Percentiles rank a stretch among this genome's conserved stretches.
Conservation (phyloP, 345 rosid genomes). For the Combretum micranthum region DNA sequence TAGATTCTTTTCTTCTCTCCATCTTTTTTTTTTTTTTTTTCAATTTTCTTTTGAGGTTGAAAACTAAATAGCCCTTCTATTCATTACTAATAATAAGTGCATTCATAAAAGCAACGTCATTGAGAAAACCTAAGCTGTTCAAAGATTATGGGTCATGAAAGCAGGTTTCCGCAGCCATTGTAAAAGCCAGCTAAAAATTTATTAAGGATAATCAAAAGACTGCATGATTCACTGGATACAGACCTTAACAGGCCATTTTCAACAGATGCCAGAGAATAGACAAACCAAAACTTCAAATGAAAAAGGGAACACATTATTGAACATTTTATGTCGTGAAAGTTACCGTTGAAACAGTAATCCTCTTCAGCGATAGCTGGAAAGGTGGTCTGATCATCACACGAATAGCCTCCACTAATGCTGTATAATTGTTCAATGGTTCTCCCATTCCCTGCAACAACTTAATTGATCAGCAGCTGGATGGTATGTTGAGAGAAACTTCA, state of each 20-base stretch:
- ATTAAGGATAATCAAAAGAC: neutral
- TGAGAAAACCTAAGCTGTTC: too few relatives aligned
- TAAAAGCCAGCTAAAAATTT: too few relatives aligned
- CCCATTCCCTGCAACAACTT: conserved; percentile 83
- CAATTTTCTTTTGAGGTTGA: too few relatives aligned
- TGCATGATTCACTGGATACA: neutral
- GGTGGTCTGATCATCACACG: conserved; percentile 67
- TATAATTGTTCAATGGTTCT: conserved; percentile 90
- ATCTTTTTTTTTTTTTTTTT: too few relatives aligned
- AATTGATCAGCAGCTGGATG: neutral
- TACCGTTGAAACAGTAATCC: conserved; percentile 93
- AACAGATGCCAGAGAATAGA: neutral
- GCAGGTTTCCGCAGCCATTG: too few relatives aligned
- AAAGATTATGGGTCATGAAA: too few relatives aligned
- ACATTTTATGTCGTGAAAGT: conserved; percentile 7
- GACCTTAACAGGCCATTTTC: too few relatives aligned
- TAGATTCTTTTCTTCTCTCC: too few relatives aligned
- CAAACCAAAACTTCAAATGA: neutral
- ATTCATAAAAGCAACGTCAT: too few relatives aligned
- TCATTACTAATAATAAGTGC: too few relatives aligned
- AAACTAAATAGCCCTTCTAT: too few relatives aligned
- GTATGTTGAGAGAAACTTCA: conserved; percentile 8
- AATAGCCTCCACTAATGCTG: conserved; percentile 77
- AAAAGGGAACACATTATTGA: neutral
- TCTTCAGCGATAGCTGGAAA: conserved; percentile 76